Conservation (phyloP, 2,329 filamentous ascomycete species). For the Hypoxylon sp. region DNA sequence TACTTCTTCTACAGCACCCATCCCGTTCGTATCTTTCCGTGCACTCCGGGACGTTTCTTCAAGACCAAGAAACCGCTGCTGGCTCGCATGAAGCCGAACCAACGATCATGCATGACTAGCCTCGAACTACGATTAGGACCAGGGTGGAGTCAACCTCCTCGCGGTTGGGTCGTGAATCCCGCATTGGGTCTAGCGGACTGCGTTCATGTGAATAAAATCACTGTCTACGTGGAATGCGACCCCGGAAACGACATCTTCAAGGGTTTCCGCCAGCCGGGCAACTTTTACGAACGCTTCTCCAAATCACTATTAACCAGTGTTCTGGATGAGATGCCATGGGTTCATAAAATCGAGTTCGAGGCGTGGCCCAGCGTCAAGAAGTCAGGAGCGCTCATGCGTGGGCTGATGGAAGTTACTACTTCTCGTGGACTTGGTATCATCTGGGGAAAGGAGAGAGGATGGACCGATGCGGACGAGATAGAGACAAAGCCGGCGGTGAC, state of each 20-base stretch:
- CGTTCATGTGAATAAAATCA: conserved; percentile 64
- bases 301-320: conserved; percentile 64
- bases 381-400: conserved; percentile 69
- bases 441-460: conserved; percentile 74
- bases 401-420: conserved; percentile 62
- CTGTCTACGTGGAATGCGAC: conserved; percentile 76
- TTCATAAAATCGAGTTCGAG: conserved; percentile 73
- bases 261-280: conserved; percentile 70
- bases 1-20: conserved; percentile 71
- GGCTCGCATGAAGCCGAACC: conserved; percentile 67
- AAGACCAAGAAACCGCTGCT: conserved; percentile 78
- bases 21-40: conserved; percentile 73
- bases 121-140: conserved; percentile 77
- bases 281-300: conserved; percentile 76
- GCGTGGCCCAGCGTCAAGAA: conserved; percentile 72
- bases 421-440: conserved; percentile 61
- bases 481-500: conserved; percentile 44
- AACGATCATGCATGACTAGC: conserved; percentile 67
- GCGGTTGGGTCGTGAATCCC: conserved; percentile 73
- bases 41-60: conserved; percentile 70
- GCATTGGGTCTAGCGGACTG: conserved; percentile 71
- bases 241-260: conserved; percentile 73
- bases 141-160: conserved; percentile 75
- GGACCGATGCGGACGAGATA: conserved; percentile 64
- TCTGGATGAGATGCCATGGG: conserved; percentile 62